Evolutionary conservation across 129 eudicot genomes (phyloP), one percentile per base, ranked within the genome.

Genomic region (Silybum marianum): DNA sequence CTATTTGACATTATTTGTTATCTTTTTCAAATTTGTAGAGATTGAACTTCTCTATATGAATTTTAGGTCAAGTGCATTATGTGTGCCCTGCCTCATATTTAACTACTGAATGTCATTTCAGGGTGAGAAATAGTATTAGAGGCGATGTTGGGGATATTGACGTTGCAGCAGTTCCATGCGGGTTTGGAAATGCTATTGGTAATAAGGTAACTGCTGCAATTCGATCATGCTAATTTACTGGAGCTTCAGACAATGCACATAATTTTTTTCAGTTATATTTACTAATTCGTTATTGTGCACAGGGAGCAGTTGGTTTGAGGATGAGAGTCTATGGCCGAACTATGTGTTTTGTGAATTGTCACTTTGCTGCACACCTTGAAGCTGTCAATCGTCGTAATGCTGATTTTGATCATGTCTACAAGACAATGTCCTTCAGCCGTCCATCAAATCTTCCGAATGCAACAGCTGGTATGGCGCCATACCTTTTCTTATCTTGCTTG

Each of bases 281-380:
- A 71, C 79, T 11, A 51, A 73, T 82, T 21, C 19, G 73, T 68
- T 65, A 60, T 46, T 71, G 70, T 78, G 62, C 63, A 62, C 97
- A 95, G 99, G 99, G 99, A 83, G 99, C 97, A 32, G 99, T 95
- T 88, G 99, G 98, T 75, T 85, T 95, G 84, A 91, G 93, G 87
- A 93, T 95, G 95, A 88, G 98, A 85, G 88, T 92, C 12, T 95
- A 88, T 84, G 97, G 86, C 54, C 84, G 99, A 68, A 83, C 65
- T 36, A 74, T 95, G 82, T 93, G 99, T 84, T 95, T 95, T 86
- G 97, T 95, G 77, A 95, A 95, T 80, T 95, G 99, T 84, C 99
- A 95, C 81, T 95, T 95, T 88, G 99, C 99, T 78, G 98, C 99
- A 79, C 98, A 95, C 80, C 70, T 86, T 58, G 99, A 95, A 39